Percentiles rank a stretch among this genome's conserved stretches.
phyloP scores from a whole-genome alignment of 495 filamentous ascomycete species.

The Immersiella caudata region DNA sequence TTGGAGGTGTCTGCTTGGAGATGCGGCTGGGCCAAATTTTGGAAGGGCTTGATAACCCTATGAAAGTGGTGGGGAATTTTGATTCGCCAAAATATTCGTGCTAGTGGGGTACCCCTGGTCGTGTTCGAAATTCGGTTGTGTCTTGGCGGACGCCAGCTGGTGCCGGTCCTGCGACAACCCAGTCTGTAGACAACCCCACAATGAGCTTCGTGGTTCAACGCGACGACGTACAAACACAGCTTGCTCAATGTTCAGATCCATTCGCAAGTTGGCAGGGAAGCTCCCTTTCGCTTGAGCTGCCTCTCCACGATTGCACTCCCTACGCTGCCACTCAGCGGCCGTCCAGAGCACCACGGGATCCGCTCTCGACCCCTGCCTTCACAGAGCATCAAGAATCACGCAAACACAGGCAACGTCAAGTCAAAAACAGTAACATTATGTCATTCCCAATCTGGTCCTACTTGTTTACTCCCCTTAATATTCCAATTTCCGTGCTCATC shows the following conservation, averaged over 20 bases:
- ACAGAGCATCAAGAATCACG: background rate
- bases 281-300: background rate
- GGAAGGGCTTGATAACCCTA: constrained; percentile 55
- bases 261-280: background rate
- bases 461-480: background rate
- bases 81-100: constrained; percentile 30
- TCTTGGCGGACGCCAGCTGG: constrained; percentile 17
- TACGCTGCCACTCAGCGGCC: background rate
- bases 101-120: constrained; percentile 25
- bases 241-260: background rate
- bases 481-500: background rate
- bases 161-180: background rate
- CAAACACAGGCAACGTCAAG: background rate
- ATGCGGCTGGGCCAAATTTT: constrained; percentile 42
- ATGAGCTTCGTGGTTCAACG: too few relatives aligned
- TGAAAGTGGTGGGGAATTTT: constrained; percentile 35
- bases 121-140: background rate
- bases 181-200: background rate
- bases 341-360: background rate
- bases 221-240: background rate
- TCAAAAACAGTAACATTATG: background rate
- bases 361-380: background rate
- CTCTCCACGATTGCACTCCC: background rate
- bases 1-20: constrained; percentile 42
- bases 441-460: background rate